Evolutionary conservation across 1,284 basidiomycete species (phyloP).

Genomic region (Ceratobasidium sp.): DNA sequence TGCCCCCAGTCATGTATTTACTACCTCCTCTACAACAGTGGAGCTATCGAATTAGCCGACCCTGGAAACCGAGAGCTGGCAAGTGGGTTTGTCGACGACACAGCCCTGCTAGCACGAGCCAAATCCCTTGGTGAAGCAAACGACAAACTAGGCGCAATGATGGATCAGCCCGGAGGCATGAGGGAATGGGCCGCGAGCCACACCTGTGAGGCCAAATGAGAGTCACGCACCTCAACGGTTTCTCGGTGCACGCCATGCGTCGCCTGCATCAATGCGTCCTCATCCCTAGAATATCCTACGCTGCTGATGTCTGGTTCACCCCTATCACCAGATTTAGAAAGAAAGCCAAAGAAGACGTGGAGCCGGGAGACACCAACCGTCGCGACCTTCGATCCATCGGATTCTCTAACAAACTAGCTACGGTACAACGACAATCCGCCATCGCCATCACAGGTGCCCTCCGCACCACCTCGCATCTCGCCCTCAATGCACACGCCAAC

Average conservation of each 20-base stretch:
- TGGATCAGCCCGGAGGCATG: conserved; percentile 9
- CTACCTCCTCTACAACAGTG: conserved; percentile 39
- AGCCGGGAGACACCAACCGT: background rate
- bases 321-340: background rate
- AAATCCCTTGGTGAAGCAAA: conserved; percentile 12
- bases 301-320: conserved; percentile 38
- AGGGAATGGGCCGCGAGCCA: conserved; percentile 23
- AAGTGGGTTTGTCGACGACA: conserved; percentile 44
- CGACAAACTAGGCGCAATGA: conserved; percentile 1
- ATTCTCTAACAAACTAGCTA: conserved; percentile 7
- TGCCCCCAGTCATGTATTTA: conserved; percentile 42
- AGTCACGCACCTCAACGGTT: conserved; percentile 42
- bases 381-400: background rate
- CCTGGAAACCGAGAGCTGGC: conserved; percentile 13
- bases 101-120: conserved; percentile 17
- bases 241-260: conserved; percentile 37
- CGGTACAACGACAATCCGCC: conserved; percentile 37
- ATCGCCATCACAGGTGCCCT: conserved; percentile 45
- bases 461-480: conserved; percentile 33
- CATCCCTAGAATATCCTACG: conserved; percentile 43
- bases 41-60: background rate
- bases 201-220: conserved; percentile 39
- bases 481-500: conserved; percentile 42
- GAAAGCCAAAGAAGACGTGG: conserved; percentile 11
- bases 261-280: conserved; percentile 41